These are phyloP conservation scores for Jasminum sambac DNA, from an alignment of 257 asterid genomes.

Conservation along the genomic window DNA sequence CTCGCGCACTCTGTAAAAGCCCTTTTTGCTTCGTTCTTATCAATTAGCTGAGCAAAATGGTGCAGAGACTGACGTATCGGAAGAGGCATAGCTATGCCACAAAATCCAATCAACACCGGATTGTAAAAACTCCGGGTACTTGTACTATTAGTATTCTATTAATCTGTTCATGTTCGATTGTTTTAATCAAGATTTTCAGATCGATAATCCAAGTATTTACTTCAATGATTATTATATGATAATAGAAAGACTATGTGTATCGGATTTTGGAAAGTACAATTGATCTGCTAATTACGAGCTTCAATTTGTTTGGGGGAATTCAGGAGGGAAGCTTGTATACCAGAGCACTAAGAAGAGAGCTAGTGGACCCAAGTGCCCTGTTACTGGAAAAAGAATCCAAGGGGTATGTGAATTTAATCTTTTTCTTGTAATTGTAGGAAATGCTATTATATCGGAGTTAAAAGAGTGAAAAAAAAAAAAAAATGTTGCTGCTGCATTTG, in stretches of 20 bases:
- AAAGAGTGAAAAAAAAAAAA: background rate
- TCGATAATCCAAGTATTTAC: background rate
- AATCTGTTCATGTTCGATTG: background rate
- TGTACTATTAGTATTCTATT: too few relatives aligned
- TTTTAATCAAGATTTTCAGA: background rate
- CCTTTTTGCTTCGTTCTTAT: slow-evolving; percentile 1
- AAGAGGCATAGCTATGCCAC: slow-evolving; percentile 85
- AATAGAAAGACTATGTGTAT: background rate
- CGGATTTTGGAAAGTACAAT: background rate
- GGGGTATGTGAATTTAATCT: slow-evolving; percentile 51
- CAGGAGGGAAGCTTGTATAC: slow-evolving; percentile 74
- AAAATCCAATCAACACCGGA: slow-evolving; percentile 77
- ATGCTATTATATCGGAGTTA: background rate
- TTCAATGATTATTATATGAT: background rate
- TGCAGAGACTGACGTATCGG: slow-evolving; percentile 73
- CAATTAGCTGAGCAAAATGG: slow-evolving; percentile 38
- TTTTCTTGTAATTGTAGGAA: background rate
- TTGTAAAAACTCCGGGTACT: slow-evolving; percentile 79
- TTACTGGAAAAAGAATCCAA: slow-evolving; percentile 81
- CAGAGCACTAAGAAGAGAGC: slow-evolving; percentile 82
- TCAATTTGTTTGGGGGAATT: background rate
- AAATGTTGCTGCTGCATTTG: background rate
- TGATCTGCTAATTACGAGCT: background rate
- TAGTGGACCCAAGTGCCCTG: slow-evolving; percentile 86
- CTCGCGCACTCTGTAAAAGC: fast-evolving